Percentiles rank a stretch among this genome's conserved stretches.
These are phyloP conservation scores for Epichloe sylvatica DNA, from an alignment of 2,329 filamentous ascomycete genomes.

Conservation along the genomic window DNA sequence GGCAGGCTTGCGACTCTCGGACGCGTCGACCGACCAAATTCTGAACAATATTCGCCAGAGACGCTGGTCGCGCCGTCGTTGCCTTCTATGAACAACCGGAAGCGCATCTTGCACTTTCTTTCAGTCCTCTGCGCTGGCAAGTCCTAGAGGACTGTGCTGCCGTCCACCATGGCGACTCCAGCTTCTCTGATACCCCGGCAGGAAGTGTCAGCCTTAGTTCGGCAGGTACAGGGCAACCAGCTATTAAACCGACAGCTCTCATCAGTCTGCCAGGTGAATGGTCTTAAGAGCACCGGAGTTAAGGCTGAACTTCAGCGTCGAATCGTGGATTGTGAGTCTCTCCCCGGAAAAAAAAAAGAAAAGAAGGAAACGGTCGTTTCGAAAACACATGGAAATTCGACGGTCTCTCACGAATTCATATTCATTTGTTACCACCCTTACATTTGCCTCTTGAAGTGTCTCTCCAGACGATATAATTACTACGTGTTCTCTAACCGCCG, in stretches of 20 bases:
- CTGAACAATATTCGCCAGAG: background rate
- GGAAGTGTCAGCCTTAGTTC: conserved; percentile 32
- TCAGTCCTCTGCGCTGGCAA: background rate
- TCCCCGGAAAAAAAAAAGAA: background rate
- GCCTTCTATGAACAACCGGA: conserved; percentile 5
- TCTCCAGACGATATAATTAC: background rate
- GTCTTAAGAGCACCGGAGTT: conserved; percentile 64
- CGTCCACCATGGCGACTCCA: conserved; percentile 12
- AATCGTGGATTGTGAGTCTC: conserved; percentile 59
- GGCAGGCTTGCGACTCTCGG: background rate
- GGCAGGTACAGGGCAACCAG: conserved; percentile 28
- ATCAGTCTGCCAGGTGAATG: conserved; percentile 60
- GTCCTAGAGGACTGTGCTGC: background rate
- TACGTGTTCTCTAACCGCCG: conserved; percentile 3
- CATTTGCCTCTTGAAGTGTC: too few relatives aligned
- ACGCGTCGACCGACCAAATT: background rate
- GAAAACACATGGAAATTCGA: background rate
- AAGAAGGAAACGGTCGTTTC: background rate
- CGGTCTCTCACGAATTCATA: background rate
- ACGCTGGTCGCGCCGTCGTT: background rate
- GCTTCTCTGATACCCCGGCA: conserved; percentile 18
- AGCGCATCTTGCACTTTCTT: background rate
- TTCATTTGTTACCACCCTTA: background rate
- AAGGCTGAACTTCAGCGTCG: conserved; percentile 72
- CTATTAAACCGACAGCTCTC: conserved; percentile 55